Percentiles rank a stretch among this genome's conserved stretches.
Evolutionary conservation across 2,329 filamentous ascomycete genomes (phyloP).

Genomic region (Cryphonectria carpinicola): DNA sequence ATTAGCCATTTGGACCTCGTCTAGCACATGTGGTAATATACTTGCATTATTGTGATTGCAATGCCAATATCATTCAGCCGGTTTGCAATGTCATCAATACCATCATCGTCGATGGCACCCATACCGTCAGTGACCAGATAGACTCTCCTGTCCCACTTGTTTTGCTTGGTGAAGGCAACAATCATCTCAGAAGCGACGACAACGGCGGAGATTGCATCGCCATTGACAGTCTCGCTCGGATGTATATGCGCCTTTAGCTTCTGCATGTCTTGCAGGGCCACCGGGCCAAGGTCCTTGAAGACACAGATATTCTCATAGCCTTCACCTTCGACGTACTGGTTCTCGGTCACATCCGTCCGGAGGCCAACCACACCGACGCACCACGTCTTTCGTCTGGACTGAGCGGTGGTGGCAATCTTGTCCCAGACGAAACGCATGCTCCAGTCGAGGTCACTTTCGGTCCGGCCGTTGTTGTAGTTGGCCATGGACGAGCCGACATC

Average conservation of each 20-base stretch:
- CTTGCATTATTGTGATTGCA: conserved; percentile 77
- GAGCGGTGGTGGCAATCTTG: conserved; percentile 77
- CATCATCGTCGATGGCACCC: conserved; percentile 72
- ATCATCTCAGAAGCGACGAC: conserved; percentile 90
- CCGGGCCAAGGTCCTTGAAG: conserved; percentile 67
- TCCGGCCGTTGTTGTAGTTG: conserved; percentile 69
- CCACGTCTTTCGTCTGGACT: conserved; percentile 70
- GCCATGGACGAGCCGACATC: conserved; percentile 89
- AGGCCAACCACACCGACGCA: conserved; percentile 81
- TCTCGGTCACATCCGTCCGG: conserved; percentile 76
- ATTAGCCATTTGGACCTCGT: conserved; percentile 12
- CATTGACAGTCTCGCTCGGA: conserved; percentile 68
- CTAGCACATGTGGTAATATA: conserved; percentile 30
- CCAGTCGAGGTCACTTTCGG: conserved; percentile 84
- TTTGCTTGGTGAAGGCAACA: conserved; percentile 66
- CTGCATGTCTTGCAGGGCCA: conserved; percentile 70
- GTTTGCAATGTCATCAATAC: conserved; percentile 67
- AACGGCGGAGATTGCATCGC: conserved; percentile 87
- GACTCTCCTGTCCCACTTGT: conserved; percentile 78
- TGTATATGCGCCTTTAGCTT: conserved; percentile 65
- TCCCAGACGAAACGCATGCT: conserved; percentile 94
- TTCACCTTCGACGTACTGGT: conserved; percentile 65
- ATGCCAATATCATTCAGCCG: conserved; percentile 80
- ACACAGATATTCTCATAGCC: conserved; percentile 83
- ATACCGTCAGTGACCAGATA: conserved; percentile 84